Base-by-base conservation (phyloP, 2,329 filamentous ascomycete species). In the Fusarium coicis region DNA sequence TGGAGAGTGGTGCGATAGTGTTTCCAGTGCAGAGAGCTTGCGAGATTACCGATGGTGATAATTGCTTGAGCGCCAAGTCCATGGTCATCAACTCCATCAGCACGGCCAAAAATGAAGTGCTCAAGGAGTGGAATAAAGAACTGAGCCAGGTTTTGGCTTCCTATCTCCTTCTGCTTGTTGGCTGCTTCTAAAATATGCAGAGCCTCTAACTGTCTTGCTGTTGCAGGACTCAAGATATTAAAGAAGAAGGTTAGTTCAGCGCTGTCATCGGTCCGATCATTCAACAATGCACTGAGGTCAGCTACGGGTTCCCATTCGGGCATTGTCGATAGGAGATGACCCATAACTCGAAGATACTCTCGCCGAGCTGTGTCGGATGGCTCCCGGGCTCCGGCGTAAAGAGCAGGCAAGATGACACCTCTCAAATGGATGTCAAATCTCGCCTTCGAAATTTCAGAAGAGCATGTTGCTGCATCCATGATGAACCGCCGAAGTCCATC, bases 41-140 rank as follows among this genome's bases (percentile, higher is more conserved):
- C 91, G 63, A 99, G 82, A 32, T 88, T 87, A 5, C 93, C 92
- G 66, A 99, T 92, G 0, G 95, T 93, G 15, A 87, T 89, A n/a
- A 95, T 92, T 10, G 96, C 92, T 81, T 98, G 94, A 21, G 95
- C 94, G 55, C 94, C 92, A 59, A 98, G 86, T 55, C 95, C 96
- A 75, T 97, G 93, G 40, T 94, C 95, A 79, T 97, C 94, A 28
- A 81, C 85, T 14, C 87, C 86, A 53, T 94, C 93, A 9, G 89
- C 90, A 67, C 93, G 90, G 66, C 95, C 93, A 79, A 97, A 96
- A 30, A 98, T 92, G 79, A 98, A 98, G 79, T 98, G 95, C 79
- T 99, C 96, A 15, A 98, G 87, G 26, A 99, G 86, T 2, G 96
- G 97, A 44, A 99, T 89, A 79, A 98, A 94, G 78, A 98, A 93